phyloP scores from a whole-genome alignment of 805 yeast genomes.

The Starmerella lactis-condensi region DNA sequence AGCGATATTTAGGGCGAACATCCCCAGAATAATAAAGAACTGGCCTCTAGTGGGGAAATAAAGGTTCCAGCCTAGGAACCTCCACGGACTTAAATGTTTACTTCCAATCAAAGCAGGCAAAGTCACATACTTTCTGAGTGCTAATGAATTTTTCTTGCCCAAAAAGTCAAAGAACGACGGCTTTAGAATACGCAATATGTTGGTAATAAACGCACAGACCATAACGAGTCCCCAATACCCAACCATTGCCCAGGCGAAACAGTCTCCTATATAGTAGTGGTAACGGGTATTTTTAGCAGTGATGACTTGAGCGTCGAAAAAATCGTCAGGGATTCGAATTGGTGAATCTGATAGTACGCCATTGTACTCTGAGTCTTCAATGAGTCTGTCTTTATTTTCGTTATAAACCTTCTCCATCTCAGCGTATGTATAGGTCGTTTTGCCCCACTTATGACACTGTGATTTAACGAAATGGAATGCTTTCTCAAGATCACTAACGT shows the following conservation, averaged over 20 bases:
- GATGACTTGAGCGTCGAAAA: conserved; percentile 10
- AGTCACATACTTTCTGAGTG: conserved; percentile 18
- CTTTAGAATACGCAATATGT: conserved; percentile 13
- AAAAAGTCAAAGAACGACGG: conserved; percentile 20
- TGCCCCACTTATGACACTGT: conserved; percentile 21
- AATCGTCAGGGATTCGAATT: conserved; percentile 8
- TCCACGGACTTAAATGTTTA: conserved; percentile 19
- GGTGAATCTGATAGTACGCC: too few species aligned
- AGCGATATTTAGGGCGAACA: conserved; percentile 20
- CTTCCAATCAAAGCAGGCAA: conserved; percentile 21
- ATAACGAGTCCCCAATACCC: conserved; percentile 21
- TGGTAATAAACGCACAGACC: conserved; percentile 13
- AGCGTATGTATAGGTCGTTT: conserved; percentile 11
- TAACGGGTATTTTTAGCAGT: conserved; percentile 17
- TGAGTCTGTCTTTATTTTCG: conserved; percentile 18
- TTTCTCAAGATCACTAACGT: conserved; percentile 14
- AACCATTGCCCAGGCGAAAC: conserved; percentile 19
- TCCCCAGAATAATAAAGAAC: conserved; percentile 23
- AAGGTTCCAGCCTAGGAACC: conserved; percentile 9
- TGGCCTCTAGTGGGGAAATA: conserved; percentile 29
- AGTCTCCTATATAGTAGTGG: conserved; percentile 19
- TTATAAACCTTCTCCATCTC: conserved; percentile 19
- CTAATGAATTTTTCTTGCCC: conserved; percentile 14
- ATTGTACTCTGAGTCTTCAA: conserved; percentile 7
- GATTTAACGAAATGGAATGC: conserved; percentile 17